Base-by-base conservation (phyloP, 2,329 filamentous ascomycete genomes). In the Basipetospora chlamydospora region DNA sequence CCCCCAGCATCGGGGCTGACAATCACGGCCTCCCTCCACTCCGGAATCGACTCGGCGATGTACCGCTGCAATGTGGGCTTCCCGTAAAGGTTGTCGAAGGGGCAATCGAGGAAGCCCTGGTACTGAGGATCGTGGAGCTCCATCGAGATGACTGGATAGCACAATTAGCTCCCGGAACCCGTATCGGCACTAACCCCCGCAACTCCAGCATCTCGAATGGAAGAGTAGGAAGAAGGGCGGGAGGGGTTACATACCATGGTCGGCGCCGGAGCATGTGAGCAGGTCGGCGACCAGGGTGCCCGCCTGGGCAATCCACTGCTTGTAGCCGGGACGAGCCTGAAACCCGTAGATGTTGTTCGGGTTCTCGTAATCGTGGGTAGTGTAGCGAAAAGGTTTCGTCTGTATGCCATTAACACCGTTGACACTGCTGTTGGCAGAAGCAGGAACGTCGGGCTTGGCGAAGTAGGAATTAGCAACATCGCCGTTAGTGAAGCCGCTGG, bases 51-150 rank as follows among this genome's bases (percentile, higher is more conserved):
- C 51, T 81, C 77, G 53, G 86, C 78, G 47, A 80, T 79, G 51
- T 79, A 80, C 42, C 70, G 69, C 52, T 78, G 74, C 37, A 80
- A 64, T 35, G 87, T 62, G 34, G 81, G 78, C 47, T 82, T 77
- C 39, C 79, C 88, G 60, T 96, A 96, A 13, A 98, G 69, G 56
- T 98, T 98, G 62, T 98, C 90, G 39, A 98, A 90, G 3, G 90
- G 90, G 40, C 96, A 94, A 53, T 98, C 88, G 53, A 98, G 96
- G 67, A 95, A 98, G 37, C 90, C 90, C 59, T 98, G 90, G 53
- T 96, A 96, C 59, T 98, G 86, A 28, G 85, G 82, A 56, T 95
- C 88, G 55, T 90, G 85, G 36, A 98, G 70, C 53, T 98, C 90
- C 82, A 98, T 92, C 22, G 88, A 95, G 55, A 96, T 95, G 54